phyloP scores from a whole-genome alignment of 177 flowering plant species.

The Vitis hybrid region DNA sequence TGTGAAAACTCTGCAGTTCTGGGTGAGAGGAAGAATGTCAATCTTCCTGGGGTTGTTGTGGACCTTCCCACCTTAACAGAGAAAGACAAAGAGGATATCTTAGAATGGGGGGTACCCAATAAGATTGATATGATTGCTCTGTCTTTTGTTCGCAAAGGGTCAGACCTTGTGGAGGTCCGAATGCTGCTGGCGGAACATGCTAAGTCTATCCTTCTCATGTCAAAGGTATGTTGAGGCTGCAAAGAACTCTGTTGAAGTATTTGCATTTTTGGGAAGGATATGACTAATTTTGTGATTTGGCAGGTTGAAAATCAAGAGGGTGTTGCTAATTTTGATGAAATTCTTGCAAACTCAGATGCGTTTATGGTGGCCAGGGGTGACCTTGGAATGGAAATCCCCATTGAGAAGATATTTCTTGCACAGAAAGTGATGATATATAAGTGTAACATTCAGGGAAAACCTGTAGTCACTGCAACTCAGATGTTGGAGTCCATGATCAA shows the following conservation, averaged over 20 bases:
- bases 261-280: background rate
- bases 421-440: constrained; percentile 35
- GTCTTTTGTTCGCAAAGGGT: constrained; percentile 69
- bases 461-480: constrained; percentile 39
- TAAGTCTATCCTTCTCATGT: constrained; percentile 57
- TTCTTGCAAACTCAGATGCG: constrained; percentile 37
- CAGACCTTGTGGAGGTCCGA: constrained; percentile 57
- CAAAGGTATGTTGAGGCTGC: constrained; percentile 40
- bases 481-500: constrained; percentile 44
- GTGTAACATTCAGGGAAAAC: constrained; percentile 33
- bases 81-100: constrained; percentile 60
- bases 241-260: background rate
- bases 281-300: background rate
- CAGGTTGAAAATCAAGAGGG: constrained; percentile 43
- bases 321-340: constrained; percentile 33
- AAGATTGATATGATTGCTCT: constrained; percentile 69
- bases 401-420: constrained; percentile 36
- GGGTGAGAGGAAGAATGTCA: constrained; percentile 84
- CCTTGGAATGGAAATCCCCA: constrained; percentile 41
- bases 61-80: constrained; percentile 84
- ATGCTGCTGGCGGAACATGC: constrained; percentile 50
- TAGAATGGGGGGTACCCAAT: constrained; percentile 70
- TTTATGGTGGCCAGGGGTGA: constrained; percentile 44
- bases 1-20: constrained; percentile 79
- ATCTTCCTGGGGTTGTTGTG: constrained; percentile 80